Percentiles rank a stretch among this genome's conserved stretches.
These are phyloP conservation scores for Umbelopsis sp. DNA, from an alignment of 192 early-diverging fungal genomes.

Conservation along the genomic window DNA sequence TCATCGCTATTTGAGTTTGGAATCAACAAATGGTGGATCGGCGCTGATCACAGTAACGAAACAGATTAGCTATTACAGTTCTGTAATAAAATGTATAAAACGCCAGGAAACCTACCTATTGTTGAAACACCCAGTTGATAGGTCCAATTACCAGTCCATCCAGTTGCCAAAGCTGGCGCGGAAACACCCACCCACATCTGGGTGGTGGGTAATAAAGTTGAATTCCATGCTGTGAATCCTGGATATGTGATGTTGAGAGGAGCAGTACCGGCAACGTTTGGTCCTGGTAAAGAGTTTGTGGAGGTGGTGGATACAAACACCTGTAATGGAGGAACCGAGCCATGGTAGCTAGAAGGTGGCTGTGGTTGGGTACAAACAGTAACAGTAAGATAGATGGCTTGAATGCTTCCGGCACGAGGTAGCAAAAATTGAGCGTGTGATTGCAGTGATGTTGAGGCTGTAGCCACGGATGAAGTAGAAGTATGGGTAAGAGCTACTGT, in stretches of 20 bases:
- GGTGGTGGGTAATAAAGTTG: not conserved
- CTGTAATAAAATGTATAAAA: not conserved
- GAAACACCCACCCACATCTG: conserved; percentile 35
- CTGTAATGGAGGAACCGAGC: conserved; percentile 24
- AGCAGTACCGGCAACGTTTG: conserved; percentile 13
- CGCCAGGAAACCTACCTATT: conserved; percentile 13
- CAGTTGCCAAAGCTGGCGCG: conserved; percentile 14
- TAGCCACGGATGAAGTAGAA: not conserved
- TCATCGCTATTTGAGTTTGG: not conserved
- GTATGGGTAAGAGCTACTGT: not conserved
- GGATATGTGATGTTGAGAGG: conserved; percentile 5
- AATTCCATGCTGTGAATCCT: conserved; percentile 21
- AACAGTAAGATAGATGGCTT: conserved; percentile 28
- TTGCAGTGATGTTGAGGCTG: not conserved
- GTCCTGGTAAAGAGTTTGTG: conserved; percentile 33
- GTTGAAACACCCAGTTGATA: conserved; percentile 39
- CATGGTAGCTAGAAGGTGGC: conserved; percentile 14
- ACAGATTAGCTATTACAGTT: not conserved
- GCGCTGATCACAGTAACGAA: not conserved
- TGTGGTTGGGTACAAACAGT: conserved; percentile 33
- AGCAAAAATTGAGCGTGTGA: not conserved
- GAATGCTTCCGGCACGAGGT: not conserved
- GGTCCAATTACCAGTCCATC: conserved; percentile 37
- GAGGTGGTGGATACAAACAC: conserved; percentile 23
- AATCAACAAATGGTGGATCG: conserved; percentile 21